Evolutionary conservation across 345 rosid genomes (phyloP), one percentile per base, ranked within the genome.

Genomic region (Hibiscus trionum): DNA sequence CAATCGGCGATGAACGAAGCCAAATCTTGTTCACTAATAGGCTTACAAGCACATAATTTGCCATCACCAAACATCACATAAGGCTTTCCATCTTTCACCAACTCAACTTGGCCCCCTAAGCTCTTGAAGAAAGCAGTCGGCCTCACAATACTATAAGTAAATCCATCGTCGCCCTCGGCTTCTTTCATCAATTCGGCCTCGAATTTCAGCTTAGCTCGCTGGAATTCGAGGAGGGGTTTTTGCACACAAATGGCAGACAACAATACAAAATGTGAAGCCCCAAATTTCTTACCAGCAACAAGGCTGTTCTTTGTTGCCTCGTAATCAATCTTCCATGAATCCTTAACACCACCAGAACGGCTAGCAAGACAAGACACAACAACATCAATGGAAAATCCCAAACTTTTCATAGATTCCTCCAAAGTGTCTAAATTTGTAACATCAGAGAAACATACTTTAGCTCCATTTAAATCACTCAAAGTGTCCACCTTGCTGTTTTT

Each of bases 21-120:
- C 75, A 94, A 72, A 82, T 94, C 96, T 63, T 77, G 79, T 77
- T 94, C 98, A 19, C 97, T 90, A n/a, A 91, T 94, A 0, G 96
- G 98, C 77, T 94, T 91, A 72, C 98, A 91, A 71, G 98, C 98
- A 71, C 96, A 90, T 50, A 91, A 83, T 79, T 81, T 90, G 49
- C 98, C 98, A 69, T 91, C 97, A 58, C 97, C 96, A 72, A 94
- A 94, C 98, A 91, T 91, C 53, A 94, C 97, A 82, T 86, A 94
- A 69, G 97, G 98, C 76, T 94, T 94, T 72, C 97, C 97, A 50
- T 88, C 93, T 84, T 94, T 91, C 71, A 91, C 98, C 21, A 94
- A 71, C 60, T 94, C 96, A n/a, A 94, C 93, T 73, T 94, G 97
- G 60, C 96, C 97, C 61, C 95, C 97, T 73, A 94, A 83, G 49